Base-by-base conservation (phyloP, 2,329 filamentous ascomycete genomes). In the Paracoccidioides brasiliensis region DNA sequence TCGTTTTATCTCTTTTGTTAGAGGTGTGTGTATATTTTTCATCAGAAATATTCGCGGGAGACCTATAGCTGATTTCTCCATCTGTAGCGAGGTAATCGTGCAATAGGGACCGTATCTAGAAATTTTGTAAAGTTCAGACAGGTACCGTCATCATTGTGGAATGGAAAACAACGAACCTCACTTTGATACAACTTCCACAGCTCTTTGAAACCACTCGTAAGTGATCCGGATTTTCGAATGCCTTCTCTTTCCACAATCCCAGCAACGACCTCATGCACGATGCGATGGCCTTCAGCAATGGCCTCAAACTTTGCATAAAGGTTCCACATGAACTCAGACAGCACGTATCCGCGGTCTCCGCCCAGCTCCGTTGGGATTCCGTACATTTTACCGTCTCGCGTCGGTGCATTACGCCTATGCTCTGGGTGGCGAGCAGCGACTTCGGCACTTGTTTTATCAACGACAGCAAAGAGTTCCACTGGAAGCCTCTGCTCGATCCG, bases 151-250 rank as follows among this genome's bases (percentile, higher is more conserved):
- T 28, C 4, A 33, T 38, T 15, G 37, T 4, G 30, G 38, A 22
- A 40, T 30, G 14, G 43, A 32, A 48, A 8, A 28, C 38, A 28
- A 53, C 64, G 54, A 64, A 76, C 74, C 68, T 98, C 93, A 70
- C 94, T 97, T 67, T 98, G 93, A 65, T 96, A 91, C 6, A 98
- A 76, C 67, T 96, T 95, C 94, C 94, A 98, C 43, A 98, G 75
- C 72, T 97, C 93, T 66, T 91, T 93, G 72, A 98, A 98, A 55
- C 90, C 90, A 55, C 89, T 84, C 5, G 89, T 84, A 52, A 97
- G 78, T 0, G 81, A 78, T 74, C 74, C 85, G 75, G 69, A 82
- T 55, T 80, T 78, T 52, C 67, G 70, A 52, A 77, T 69, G 70
- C 86, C 86, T 66, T 97, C 90, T 52, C 94, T 83, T 59, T 85